Base-by-base conservation (phyloP, 305 asterid species). In the Ilex paraguariensis region DNA sequence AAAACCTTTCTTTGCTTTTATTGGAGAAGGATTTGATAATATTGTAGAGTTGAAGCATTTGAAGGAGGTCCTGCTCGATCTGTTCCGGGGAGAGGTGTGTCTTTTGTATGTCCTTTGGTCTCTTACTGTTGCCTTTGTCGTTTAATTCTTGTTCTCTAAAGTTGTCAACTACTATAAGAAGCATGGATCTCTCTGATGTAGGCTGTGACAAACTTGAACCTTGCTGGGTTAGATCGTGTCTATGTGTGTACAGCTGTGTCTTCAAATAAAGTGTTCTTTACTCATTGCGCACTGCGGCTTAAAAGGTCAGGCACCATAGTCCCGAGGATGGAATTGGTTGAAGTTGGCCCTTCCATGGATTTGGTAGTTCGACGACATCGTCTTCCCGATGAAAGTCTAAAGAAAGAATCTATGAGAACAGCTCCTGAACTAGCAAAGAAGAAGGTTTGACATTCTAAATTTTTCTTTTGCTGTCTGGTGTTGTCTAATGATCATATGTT, bases 261-360 rank as follows among this genome's bases (percentile, higher is more conserved):
- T 45, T 60, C 91, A 54, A 81, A 76, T 53, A 82, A 51, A 75
- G 80, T 90, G 62, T 82, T 74, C 57, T 85, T 92, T 66, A 73
- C 98, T 61, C 97, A 92, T 58, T 92, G 82, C 76, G 98, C 96
- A 0, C 54, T 89, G 51, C 82, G 87, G 48, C 90, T 89, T 67
- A 92, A 92, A 74, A 92, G 84, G 71, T 92, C 98, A 2, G 98
- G 97, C 63, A 78, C 94, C 58, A 61, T 70, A 9, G 94, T 89
- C 36, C 98, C 98, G 3, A 84, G 80, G 79, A 81, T 92, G 79
- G 96, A 90, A 74, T 77, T 92, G 65, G 88, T 92, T 75, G 98
- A 92, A 83, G 95, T 92, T 60, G 97, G 98, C 48, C 97, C 97
- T 11, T 89, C 96, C 50, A 89, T 89, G 96, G 98, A 90, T 79